Percentiles rank a stretch among this genome's conserved stretches.
These are phyloP conservation scores for Areca catechu DNA, from an alignment of 176 grass and related monocot species.

Conservation along the genomic window DNA sequence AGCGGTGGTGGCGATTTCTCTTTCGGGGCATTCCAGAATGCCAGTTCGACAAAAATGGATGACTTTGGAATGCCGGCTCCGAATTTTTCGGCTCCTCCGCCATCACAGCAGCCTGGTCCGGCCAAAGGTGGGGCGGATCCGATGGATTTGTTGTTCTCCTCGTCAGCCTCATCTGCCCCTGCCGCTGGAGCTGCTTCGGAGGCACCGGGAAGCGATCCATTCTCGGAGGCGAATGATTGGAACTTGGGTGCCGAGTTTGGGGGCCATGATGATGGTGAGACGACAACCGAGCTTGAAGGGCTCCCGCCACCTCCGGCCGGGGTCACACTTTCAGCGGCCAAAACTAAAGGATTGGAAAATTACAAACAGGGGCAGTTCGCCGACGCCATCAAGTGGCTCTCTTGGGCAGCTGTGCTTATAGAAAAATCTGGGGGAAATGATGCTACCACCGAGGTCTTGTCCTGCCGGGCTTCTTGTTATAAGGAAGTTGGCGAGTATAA, in stretches of 20 bases:
- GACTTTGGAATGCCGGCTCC: conserved; percentile 1
- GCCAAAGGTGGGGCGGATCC: conserved; percentile 37
- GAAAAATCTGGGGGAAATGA: conserved; percentile 55
- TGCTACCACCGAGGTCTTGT: conserved; percentile 64
- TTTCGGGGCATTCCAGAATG: conserved; percentile 50
- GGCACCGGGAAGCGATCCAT: conserved; percentile 40
- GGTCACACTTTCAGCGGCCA: conserved; percentile 49
- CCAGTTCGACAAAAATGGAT: conserved; percentile 17
- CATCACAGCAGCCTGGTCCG: conserved; percentile 15
- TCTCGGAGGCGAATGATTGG: conserved; percentile 85
- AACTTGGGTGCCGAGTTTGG: conserved; percentile 61
- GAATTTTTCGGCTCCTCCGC: conserved; percentile 33
- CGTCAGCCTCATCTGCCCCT: conserved; percentile 32
- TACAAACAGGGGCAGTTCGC: conserved; percentile 95
- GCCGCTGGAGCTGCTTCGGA: conserved; percentile 9
- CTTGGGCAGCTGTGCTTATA: conserved; percentile 77
- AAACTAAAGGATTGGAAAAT: conserved; percentile 80
- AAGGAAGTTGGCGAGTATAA: conserved; percentile 99
- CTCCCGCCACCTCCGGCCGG: conserved; percentile 74
- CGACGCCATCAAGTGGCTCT: conserved; percentile 97
- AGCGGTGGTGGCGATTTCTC: conserved; percentile 18
- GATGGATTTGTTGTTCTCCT: conserved; percentile 73
- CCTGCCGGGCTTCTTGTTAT: conserved; percentile 92
- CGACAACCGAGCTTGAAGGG: conserved; percentile 84
- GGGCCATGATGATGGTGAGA: conserved; percentile 34